Evolutionary conservation across 1,284 basidiomycete species (phyloP), one percentile per base, ranked within the genome.

Genomic region (Microbotryum saponariae): DNA sequence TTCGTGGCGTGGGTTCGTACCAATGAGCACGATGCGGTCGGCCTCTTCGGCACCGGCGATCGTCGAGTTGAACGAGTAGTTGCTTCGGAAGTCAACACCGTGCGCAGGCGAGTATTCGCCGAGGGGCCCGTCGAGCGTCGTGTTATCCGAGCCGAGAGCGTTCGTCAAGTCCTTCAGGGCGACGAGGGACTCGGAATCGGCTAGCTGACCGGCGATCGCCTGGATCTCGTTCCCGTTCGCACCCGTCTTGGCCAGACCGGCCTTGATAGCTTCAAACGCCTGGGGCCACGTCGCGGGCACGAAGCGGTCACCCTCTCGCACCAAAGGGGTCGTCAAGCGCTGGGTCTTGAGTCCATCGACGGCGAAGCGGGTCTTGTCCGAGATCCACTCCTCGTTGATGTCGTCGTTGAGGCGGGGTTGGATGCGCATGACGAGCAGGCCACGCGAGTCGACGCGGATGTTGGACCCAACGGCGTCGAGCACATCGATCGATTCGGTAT

Each of bases 371-470:
- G 94, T 94, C 83, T 98, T 98, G 83, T 99, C 94, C 77, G 85
- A 93, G 77, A 99, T 96, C 94, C 96, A 98, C 78, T 99, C 96
- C 80, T 99, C 96, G 77, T 99, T 99, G 65, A 99, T 87, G 71
- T 97, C 91, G 77, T 98, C 94, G 76, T 98, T 98, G 62, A 91
- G 88, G 72, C 88, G 85, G 4, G 96, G 96, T 74, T 96, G 91
- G 71, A 99, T 83, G 54, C 94, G 87, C 92, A 98, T 98, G 67
- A 98, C 94, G 76, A 91, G 85, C 12, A 94, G 86, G 60, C 93
- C 93, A 49, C 94, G 85, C 57, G 93, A 96, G 78, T 99, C 94
- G 65, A 98, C 83, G 58, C 92, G 88, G 75, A 99, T 97, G 78
- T 97, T 98, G 70, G 90, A 92, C 46, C 96, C 96, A 58, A 99